phyloP scores from a whole-genome alignment of 345 rosid species.

The Litchi chinensis region DNA sequence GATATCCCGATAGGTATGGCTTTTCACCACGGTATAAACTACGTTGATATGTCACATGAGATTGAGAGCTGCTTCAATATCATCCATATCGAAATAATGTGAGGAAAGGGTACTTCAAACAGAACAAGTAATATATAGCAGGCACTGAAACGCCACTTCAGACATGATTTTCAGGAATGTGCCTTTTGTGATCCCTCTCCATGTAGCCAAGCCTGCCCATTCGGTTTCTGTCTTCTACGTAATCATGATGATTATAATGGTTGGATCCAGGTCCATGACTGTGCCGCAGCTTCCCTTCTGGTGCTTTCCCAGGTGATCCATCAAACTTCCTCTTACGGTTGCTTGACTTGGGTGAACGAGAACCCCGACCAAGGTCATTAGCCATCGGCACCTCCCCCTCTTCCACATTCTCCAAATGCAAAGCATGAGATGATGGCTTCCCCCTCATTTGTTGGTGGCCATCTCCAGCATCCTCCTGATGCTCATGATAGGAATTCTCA shows the following conservation, averaged over 20 bases:
- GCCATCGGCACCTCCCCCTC: slow-evolving; percentile 63
- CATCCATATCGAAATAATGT: background rate
- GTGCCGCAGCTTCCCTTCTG: slow-evolving; percentile 41
- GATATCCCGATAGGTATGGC: background rate
- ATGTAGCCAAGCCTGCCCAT: slow-evolving; percentile 15
- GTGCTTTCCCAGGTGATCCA: slow-evolving; percentile 30
- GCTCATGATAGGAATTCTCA: slow-evolving; percentile 25
- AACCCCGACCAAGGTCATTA: slow-evolving; percentile 14
- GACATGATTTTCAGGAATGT: slow-evolving; percentile 21
- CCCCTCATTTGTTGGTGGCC: slow-evolving; percentile 37
- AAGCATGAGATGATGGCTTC: slow-evolving; percentile 25
- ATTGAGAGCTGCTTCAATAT: background rate
- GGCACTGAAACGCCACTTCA: background rate
- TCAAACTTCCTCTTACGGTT: slow-evolving; percentile 43
- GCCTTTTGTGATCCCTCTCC: slow-evolving; percentile 26
- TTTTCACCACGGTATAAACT: background rate
- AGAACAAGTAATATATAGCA: background rate
- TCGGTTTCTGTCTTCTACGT: slow-evolving; percentile 18
- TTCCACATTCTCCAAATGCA: slow-evolving; percentile 39
- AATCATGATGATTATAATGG: slow-evolving; percentile 16
- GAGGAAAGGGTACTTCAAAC: background rate
- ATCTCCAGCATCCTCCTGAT: slow-evolving; percentile 31
- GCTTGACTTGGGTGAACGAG: slow-evolving; percentile 30
- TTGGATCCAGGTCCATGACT: slow-evolving; percentile 16
- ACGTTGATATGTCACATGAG: background rate